Base-by-base conservation (phyloP, 352 stramenopile genomes). In the Nothophytophthora sp. region DNA sequence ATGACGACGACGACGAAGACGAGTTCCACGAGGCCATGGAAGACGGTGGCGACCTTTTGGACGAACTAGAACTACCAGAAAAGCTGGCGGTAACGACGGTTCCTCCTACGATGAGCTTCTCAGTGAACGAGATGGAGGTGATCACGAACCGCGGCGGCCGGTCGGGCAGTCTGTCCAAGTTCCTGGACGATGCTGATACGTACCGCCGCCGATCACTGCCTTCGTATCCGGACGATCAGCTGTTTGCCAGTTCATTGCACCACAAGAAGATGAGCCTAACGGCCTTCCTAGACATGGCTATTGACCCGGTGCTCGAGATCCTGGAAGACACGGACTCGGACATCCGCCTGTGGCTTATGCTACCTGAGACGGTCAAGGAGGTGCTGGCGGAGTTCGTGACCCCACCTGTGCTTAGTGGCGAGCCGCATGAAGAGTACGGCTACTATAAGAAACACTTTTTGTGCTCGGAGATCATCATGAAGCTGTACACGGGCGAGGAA, bases 401-500 rank as follows among this genome's bases (percentile, higher is more conserved):
- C 24, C 78, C 82, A 4, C 81, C 84, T 0, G 67, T 90, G 23
- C 80, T 95, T 13, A 68, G 28, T 37, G 80, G 79, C 7, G 81
- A 92, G 38, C 81, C 84, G 3, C 80, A 95, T 53, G 85, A 95
- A 44, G 85, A 95, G 64, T 95, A 95, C 55, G 85, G 85, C 5
- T 95, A 88, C 60, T 95, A 95, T 70, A 95, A 95, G 57, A 88
- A 86, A 42, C 81, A 90, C 47, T 95, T 95, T 51, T 55, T 95
- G 27, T 95, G 85, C 67, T 95, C 85, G 1, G 85, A 95, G 69
- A 92, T 95, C 59, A 92, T 95, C 48, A 95, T 95, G 85, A 92
- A 91, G 54, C 69, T 95, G 4, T 95, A 95, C 67, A 93, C 85
- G 19, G 85, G 85, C 25, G 85, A 95, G 43, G 85, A 95, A 30